Evolutionary conservation across 1,284 basidiomycete species (phyloP), one percentile per base, ranked within the genome.

Genomic region (Puccinia horiana): DNA sequence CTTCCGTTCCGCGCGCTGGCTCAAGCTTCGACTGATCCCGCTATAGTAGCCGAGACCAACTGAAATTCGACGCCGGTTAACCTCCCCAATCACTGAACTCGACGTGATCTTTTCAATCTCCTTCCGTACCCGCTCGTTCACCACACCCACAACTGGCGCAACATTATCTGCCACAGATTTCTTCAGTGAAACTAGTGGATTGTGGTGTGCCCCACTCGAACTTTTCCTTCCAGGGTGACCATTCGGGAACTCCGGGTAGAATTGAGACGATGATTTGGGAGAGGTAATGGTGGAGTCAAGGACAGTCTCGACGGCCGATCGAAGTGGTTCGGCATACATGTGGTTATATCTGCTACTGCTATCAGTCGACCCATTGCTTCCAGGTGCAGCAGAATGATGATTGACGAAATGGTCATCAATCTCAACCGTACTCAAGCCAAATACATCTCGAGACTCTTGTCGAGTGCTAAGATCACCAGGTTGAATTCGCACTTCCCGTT

Each of bases 301-400:
- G n/a, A 76, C 63, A 0, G 80, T 58, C 54, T 82, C 73, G 3
- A 82, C 80, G 6, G 80, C 80, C n/a, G 80, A 82, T 12, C 72
- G 70, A 26, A 82, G 65, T 0, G 80, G 80, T 32, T 69, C 80
- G 2, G 44, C 73, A 47, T 76, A 82, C 4, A 74, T 67, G 32
- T 61, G 49, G 44, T 44, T 1, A 12, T 67, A 18, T 2, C 8
- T 23, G 4, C 32, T 37, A 4, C 40, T 32, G 52, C 42, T 49
- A 52, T 32, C 47, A n/a, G 26, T 35, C 29, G 42, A 49, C 14
- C n/a, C 47, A 32, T 35, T 40, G 26, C 69, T 72, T 49, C 54
- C 61, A 23, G 73, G 32, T 26, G 42, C n/a, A 63, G 23, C 2
- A 44, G 42, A 26, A 20, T 67, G n/a, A 56, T 49, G 23, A 44